Base-by-base conservation (phyloP, 371 early-diverging fungal species). In the Mycotypha africana region DNA sequence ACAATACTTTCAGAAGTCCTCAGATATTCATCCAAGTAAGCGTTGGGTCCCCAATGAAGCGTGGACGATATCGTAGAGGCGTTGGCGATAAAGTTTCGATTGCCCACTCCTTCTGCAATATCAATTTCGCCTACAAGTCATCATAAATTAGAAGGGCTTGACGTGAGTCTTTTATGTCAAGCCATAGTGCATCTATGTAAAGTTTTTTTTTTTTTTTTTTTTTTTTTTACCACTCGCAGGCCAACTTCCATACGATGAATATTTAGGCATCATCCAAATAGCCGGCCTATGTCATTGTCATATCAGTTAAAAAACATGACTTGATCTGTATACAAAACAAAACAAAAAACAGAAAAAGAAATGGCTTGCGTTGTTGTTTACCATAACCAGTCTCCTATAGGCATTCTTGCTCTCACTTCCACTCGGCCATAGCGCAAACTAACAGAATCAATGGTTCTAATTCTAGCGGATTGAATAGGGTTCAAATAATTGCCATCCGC, bases 331-430 rank as follows among this genome's bases (percentile, higher is more conserved):
- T n/a, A n/a, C n/a, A n/a, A n/a, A n/a, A n/a, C n/a, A n/a, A n/a
- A n/a, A n/a, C n/a, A n/a, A n/a, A n/a, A n/a, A n/a, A n/a, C n/a
- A n/a, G n/a, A n/a, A n/a, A n/a, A n/a, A n/a, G n/a, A n/a, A n/a
- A n/a, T n/a, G n/a, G n/a, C n/a, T n/a, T n/a, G n/a, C n/a, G n/a
- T n/a, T n/a, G n/a, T n/a, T 12, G 15, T 28, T 39, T 76, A 81
- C 84, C 84, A 86, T 26, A 85, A 49, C 81, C 81, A 84, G 53
- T 84, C 82, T 16, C 88, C 88, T 23, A 33, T 53, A 3, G 88
- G 86, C 48, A 85, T 46, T 45, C 74, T 66, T 3, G 85, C 88
- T 19, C 70, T 59, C 10, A 87, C 76, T 46, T 82, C 83, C 9
- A 85, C 80, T 44, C 70, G 79, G 19, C 85, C 86, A 56, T 70